Base-by-base conservation (phyloP, 2,329 filamentous ascomycete species). In the Decorospora gaudefroyi region DNA sequence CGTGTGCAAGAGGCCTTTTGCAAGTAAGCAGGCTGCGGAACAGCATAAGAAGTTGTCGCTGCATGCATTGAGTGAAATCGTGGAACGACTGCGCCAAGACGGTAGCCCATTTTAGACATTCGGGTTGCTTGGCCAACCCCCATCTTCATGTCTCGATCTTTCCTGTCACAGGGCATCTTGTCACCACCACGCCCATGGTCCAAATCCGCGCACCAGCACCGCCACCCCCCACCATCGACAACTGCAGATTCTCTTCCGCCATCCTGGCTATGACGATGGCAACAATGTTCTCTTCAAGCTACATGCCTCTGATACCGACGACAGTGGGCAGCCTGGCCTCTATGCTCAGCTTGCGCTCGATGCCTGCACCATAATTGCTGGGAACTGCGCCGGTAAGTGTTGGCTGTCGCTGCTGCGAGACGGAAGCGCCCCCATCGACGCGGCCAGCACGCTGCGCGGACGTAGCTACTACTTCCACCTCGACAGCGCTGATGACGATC, bases 261-360 rank as follows among this genome's bases (percentile, higher is more conserved):
- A 49, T 45, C 42, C 46, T 26, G 41, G 41, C 37, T 49, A 50
- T 26, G 34, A 42, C 17, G 46, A 49, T 39, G 19, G 32, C 22
- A 39, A 18, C 41, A 49, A 46, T 12, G 28, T 45, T 8, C 46
- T 49, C 32, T 46, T 45, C 37, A 42, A 33, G 28, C 41, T 45
- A 13, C 16, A 49, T 8, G 46, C 46, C 6, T n/a, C 32, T 4
- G 41, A 49, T 33, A 45, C 18, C 15, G 37, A 45, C 17, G 23
- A 42, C 18, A n/a, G 38, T 31, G 37, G 32, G 21, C 21, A 29
- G 36, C 46, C 41, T 7, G 46, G 41, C 28, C 41, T 42, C 36
- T 37, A 18, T 38, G 32, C 41, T 33, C 37, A 49, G 12, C 21
- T 45, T 31, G 46, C 46, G 12, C 16, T 49, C 23, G 46, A 49